Conservation (phyloP, 140 eudicot species). For the Flaveria floridana region DNA sequence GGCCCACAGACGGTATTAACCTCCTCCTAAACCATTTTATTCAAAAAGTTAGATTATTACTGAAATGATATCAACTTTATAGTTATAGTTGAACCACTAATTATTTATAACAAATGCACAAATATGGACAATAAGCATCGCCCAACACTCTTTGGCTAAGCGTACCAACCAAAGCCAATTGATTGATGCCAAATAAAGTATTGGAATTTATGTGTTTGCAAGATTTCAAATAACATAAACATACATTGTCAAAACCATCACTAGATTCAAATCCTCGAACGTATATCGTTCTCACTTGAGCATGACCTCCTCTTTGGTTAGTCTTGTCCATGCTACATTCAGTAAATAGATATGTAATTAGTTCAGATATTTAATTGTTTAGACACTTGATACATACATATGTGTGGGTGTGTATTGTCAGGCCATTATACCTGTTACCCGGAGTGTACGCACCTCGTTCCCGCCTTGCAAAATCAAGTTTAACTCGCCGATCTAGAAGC, state of each 20-base stretch:
- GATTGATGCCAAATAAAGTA: background rate
- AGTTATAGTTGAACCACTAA: background rate
- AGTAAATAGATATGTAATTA: background rate
- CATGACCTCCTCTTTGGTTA: conserved; percentile 43
- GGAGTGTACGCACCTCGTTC: conserved; percentile 81
- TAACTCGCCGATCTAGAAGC: conserved; percentile 58
- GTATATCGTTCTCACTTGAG: conserved; percentile 52
- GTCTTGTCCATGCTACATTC: conserved; percentile 41
- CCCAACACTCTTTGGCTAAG: too few species aligned
- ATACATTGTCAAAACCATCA: conserved; percentile 56
- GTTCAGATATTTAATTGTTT: conserved; percentile 1
- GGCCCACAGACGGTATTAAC: background rate
- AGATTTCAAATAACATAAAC: conserved; percentile 17
- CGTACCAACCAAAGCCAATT: background rate
- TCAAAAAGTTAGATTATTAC: conserved; percentile 2
- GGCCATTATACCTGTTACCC: conserved; percentile 53
- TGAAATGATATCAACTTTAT: background rate
- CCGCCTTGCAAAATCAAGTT: conserved; percentile 57
- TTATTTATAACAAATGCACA: background rate
- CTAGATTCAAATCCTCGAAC: conserved; percentile 70
- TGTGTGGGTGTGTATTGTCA: background rate
- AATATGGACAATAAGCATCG: too few species aligned
- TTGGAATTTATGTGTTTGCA: conserved; percentile 13
- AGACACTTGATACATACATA: background rate
- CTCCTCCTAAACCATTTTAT: background rate